These are phyloP conservation scores for Saccharomycopsis fodiens DNA, from an alignment of 805 yeast genomes.

Conservation along the genomic window DNA sequence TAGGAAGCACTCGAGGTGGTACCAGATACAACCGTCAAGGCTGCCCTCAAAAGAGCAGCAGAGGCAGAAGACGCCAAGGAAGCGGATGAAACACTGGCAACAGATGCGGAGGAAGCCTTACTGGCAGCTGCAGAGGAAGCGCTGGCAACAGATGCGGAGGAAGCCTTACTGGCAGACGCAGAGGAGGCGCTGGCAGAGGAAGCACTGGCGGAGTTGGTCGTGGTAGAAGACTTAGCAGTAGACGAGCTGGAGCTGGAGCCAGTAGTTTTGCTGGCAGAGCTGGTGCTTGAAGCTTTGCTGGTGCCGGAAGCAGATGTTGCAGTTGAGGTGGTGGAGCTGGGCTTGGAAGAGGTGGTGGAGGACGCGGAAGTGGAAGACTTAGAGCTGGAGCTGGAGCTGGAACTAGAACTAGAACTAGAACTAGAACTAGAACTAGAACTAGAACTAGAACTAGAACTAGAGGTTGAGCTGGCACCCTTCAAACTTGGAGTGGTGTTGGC, in stretches of 20 bases:
- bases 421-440: slow-evolving; percentile 23
- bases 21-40: background rate
- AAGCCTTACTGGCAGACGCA: background rate
- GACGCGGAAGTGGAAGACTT: slow-evolving; percentile 12
- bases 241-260: background rate
- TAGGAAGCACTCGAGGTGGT: slow-evolving; percentile 17
- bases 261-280: background rate
- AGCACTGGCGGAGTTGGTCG: background rate
- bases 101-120: background rate
- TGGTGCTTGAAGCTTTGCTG: slow-evolving; percentile 1
- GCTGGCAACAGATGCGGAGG: background rate
- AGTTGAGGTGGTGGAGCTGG: slow-evolving; percentile 13
- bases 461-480: slow-evolving; percentile 4
- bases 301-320: slow-evolving; percentile 10
- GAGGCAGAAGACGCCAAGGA: too few relatives aligned
- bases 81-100: background rate
- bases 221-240: background rate
- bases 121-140: background rate
- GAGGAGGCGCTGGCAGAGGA: background rate
- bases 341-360: slow-evolving; percentile 19
- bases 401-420: slow-evolving; percentile 24
- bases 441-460: slow-evolving; percentile 1
- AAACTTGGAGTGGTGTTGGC: slow-evolving; percentile 24
- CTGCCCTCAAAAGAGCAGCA: background rate
- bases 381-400: slow-evolving; percentile 21